Percentiles rank a stretch among this genome's conserved stretches.
Conservation (phyloP, 768 basidiomycete genomes). For the Hypholoma sublateritium region DNA sequence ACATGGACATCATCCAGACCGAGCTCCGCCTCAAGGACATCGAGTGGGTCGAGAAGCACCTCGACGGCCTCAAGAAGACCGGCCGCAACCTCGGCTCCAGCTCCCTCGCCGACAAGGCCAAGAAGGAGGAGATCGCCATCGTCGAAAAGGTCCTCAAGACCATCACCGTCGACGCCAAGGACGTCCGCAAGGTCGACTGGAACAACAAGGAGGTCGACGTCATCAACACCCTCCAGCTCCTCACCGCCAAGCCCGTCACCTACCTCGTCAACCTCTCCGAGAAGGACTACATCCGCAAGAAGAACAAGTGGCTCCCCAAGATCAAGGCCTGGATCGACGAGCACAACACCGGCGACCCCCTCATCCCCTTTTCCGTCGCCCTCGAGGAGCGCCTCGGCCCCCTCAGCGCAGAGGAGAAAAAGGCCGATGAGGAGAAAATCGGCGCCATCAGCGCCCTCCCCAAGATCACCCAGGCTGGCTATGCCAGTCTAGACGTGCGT, state of each 20-base stretch:
- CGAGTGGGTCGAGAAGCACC: conserved; percentile 94
- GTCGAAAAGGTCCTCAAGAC: conserved; percentile 84
- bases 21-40: conserved; percentile 96
- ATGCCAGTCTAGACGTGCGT: conserved; percentile 77
- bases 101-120: conserved; percentile 90
- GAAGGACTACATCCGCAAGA: conserved; percentile 92
- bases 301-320: conserved; percentile 99
- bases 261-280: conserved; percentile 98
- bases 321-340: conserved; percentile 98
- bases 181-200: conserved; percentile 94
- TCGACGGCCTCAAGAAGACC: conserved; percentile 76
- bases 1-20: conserved; percentile 96
- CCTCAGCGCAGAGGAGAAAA: conserved; percentile 67
- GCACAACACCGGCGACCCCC: conserved; percentile 91
- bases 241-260: conserved; percentile 96
- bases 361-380: conserved; percentile 97
- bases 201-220: conserved; percentile 97
- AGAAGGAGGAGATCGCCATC: conserved; percentile 91
- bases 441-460: conserved; percentile 77
- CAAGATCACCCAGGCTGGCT: conserved; percentile 96
- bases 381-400: conserved; percentile 85
- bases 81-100: conserved; percentile 70
- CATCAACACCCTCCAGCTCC: conserved; percentile 83
- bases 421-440: conserved; percentile 72
- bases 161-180: conserved; percentile 79